Evolutionary conservation across 768 basidiomycete species (phyloP).

Genomic region (Tylopilus cervinicoccineus): DNA sequence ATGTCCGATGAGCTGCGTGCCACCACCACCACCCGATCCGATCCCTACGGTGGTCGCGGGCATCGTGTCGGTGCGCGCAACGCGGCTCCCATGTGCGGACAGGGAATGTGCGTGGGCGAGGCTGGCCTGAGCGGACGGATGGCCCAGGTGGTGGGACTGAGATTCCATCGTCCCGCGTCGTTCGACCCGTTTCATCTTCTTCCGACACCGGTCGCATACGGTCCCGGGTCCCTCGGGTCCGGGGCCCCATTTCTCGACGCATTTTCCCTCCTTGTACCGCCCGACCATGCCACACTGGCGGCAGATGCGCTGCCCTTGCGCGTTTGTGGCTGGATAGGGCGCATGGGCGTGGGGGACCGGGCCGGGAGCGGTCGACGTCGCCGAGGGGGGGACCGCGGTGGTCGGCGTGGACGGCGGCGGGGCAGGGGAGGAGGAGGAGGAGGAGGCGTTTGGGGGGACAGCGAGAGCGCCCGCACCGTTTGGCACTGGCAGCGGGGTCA

Average conservation of each 20-base stretch:
- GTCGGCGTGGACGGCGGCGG: slow-evolving; percentile 18
- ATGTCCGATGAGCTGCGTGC: slow-evolving; percentile 24
- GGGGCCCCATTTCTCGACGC: slow-evolving; percentile 87
- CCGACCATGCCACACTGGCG: slow-evolving; percentile 71
- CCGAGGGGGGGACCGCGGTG: slow-evolving; percentile 6
- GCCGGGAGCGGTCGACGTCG: not conserved
- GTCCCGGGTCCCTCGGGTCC: slow-evolving; percentile 82
- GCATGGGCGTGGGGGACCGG: slow-evolving; percentile 9
- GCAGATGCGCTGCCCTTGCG: slow-evolving; percentile 70
- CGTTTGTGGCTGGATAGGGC: slow-evolving; percentile 38
- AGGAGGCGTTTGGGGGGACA: slow-evolving; percentile 11
- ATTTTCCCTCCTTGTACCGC: slow-evolving; percentile 79
- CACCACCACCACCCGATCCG: slow-evolving; percentile 24
- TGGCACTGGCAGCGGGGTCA: slow-evolving; percentile 9
- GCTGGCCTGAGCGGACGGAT: slow-evolving; percentile 6
- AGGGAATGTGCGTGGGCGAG: slow-evolving; percentile 22
- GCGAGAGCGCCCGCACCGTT: slow-evolving; percentile 21
- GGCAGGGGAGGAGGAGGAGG: no score
- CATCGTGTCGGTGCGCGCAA: slow-evolving; percentile 31
- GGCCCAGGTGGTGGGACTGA: slow-evolving; percentile 24
- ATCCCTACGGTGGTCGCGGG: slow-evolving; percentile 24
- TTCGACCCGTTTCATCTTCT: slow-evolving; percentile 85
- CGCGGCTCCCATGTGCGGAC: slow-evolving; percentile 16
- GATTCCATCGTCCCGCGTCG: slow-evolving; percentile 61
- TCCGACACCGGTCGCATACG: slow-evolving; percentile 81